Evolutionary conservation across 768 basidiomycete species (phyloP).

Genomic region (Mycena latifolia): DNA sequence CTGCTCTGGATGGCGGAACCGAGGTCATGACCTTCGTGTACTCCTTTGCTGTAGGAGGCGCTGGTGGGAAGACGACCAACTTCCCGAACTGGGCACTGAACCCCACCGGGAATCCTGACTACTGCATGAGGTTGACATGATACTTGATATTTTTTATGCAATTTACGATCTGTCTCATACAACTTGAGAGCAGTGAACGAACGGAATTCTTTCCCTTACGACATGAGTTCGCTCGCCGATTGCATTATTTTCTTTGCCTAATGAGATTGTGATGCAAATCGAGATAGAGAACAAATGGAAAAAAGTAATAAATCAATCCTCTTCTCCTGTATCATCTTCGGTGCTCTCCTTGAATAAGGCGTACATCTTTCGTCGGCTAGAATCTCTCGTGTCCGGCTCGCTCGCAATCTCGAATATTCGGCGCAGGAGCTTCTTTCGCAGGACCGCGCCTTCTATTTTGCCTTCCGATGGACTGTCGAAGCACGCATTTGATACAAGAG

Average conservation of each 20-base stretch:
- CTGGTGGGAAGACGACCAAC: conserved; percentile 25
- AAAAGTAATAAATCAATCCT: conserved; percentile 25
- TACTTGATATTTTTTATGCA: not conserved
- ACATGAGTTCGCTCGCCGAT: too few species aligned
- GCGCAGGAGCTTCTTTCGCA: conserved; percentile 70
- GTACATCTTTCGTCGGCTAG: conserved; percentile 88
- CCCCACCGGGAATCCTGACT: conserved; percentile 40
- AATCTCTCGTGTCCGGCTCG: conserved; percentile 77
- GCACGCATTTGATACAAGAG: conserved; percentile 68
- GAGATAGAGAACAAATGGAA: too few species aligned
- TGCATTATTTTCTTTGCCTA: too few species aligned
- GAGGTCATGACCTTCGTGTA: conserved; percentile 61
- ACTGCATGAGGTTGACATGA: conserved; percentile 36
- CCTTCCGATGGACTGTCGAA: conserved; percentile 57
- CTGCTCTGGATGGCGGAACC: conserved; percentile 66
- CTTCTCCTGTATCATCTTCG: conserved; percentile 53
- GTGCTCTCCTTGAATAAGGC: conserved; percentile 78
- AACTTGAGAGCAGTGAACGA: too few species aligned
- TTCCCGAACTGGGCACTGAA: conserved; percentile 37
- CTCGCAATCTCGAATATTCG: conserved; percentile 82
- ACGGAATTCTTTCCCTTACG: too few species aligned
- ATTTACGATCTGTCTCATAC: too few species aligned
- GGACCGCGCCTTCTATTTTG: conserved; percentile 44
- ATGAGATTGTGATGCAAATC: too few species aligned
- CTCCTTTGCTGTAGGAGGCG: conserved; percentile 53